A percentile compares a stretch with the other conserved stretches of the same genome.
Conservation (phyloP, 2,329 filamentous ascomycete species). For the Orbilia oligospora region DNA sequence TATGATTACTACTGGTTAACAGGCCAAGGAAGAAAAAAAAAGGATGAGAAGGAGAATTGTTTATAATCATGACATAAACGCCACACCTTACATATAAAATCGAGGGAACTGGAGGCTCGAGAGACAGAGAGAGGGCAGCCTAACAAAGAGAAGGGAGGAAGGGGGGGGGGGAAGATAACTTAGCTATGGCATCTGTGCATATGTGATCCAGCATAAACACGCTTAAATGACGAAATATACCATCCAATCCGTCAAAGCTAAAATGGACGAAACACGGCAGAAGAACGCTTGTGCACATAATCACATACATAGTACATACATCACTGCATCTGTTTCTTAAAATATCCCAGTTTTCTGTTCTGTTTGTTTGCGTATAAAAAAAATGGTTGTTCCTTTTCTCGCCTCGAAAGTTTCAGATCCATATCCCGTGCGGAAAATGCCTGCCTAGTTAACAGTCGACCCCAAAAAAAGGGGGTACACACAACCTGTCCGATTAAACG, state of each 20-base stretch:
- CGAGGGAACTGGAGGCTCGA: slow-evolving; percentile 2
- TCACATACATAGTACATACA: not conserved
- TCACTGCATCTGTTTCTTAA: not conserved
- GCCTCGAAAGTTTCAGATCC: slow-evolving; percentile 1
- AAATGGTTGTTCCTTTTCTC: not conserved
- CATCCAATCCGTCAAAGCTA: slow-evolving; percentile 6
- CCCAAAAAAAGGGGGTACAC: not conserved
- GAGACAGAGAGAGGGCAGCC: not conserved
- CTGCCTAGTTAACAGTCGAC: not conserved
- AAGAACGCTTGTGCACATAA: not conserved
- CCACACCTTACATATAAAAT: not conserved
- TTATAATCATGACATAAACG: slow-evolving; percentile 34
- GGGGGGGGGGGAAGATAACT: too few relatives aligned
- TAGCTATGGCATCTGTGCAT: too few relatives aligned
- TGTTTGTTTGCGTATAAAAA: slow-evolving; percentile 7
- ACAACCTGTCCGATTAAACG: too few relatives aligned
- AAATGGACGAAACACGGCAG: slow-evolving; percentile 9
- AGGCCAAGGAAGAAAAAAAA: not conserved
- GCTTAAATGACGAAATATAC: slow-evolving; percentile 23
- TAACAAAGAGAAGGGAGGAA: too few relatives aligned
- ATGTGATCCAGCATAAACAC: not conserved
- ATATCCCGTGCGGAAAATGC: slow-evolving; percentile 4
- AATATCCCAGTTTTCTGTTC: slow-evolving; percentile 6
- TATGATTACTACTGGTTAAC: not conserved
- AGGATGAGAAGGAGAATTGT: not conserved